A percentile compares a stretch with the other conserved stretches of the same genome.
phyloP scores from a whole-genome alignment of 208 protist species.

The Wallacemonas sp. region DNA sequence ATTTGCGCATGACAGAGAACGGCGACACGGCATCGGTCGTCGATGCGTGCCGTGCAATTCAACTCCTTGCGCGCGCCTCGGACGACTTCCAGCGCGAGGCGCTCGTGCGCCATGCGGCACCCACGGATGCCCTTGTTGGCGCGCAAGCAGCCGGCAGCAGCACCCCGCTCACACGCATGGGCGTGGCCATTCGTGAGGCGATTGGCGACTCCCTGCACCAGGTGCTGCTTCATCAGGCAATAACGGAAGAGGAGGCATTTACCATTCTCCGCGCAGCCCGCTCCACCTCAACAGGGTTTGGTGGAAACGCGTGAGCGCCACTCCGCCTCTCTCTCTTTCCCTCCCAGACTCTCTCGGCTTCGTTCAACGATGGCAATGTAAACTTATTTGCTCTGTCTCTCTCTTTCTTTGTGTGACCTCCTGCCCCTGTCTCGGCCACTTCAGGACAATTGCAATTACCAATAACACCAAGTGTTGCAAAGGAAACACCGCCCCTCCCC shows the following conservation, averaged over 20 bases:
- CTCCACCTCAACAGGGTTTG: slow-evolving; percentile 15
- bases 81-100: slow-evolving; percentile 32
- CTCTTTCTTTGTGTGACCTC: background rate
- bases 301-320: background rate
- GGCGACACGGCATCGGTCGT: slow-evolving; percentile 52
- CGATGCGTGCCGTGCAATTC: slow-evolving; percentile 68
- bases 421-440: too few relatives aligned
- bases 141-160: background rate
- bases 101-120: background rate
- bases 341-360: too few relatives aligned
- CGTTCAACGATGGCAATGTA: background rate
- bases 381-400: background rate
- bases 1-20: slow-evolving; percentile 62
- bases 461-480: too few relatives aligned
- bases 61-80: slow-evolving; percentile 58
- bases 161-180: slow-evolving; percentile 41
- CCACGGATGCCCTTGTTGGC: background rate
- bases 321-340: too few relatives aligned
- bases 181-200: slow-evolving; percentile 51
- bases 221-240: slow-evolving; percentile 63
- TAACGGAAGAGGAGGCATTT: slow-evolving; percentile 67
- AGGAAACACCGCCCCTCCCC: too few relatives aligned
- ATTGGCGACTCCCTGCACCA: slow-evolving; percentile 61
- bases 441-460: too few relatives aligned
- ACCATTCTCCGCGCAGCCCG: slow-evolving; percentile 55